These are phyloP conservation scores for Scedosporium boydii DNA, from an alignment of 2,329 filamentous ascomycete species.

Conservation along the genomic window DNA sequence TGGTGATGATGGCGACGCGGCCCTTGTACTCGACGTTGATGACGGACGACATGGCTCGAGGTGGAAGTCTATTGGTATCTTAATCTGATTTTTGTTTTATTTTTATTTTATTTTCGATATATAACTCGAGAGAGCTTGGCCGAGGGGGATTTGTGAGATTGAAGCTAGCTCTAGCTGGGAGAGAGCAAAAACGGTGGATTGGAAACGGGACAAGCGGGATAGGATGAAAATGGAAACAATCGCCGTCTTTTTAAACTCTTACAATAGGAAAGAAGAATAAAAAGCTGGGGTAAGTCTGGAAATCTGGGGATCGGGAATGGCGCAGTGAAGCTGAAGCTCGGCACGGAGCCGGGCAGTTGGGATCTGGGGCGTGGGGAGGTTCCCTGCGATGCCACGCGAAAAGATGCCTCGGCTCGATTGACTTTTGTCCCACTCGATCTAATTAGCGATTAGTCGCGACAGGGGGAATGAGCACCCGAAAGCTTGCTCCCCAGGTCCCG, in stretches of 20 bases:
- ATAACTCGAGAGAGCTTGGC: too few species aligned
- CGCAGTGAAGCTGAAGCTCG: not conserved
- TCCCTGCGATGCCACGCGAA: not conserved
- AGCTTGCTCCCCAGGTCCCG: not conserved
- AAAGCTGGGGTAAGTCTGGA: not conserved
- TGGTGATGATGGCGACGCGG: slow-evolving; percentile 62
- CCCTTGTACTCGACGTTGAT: slow-evolving; percentile 30
- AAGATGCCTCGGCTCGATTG: slow-evolving; percentile 3
- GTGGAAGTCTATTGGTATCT: not conserved
- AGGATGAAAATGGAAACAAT: too few species aligned
- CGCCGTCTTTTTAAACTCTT: too few species aligned
- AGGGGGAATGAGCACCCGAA: not conserved
- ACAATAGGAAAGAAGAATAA: not conserved
- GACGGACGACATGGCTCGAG: slow-evolving; percentile 12
- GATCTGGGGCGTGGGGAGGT: not conserved
- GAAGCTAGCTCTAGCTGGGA: too few species aligned
- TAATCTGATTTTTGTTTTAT: not conserved
- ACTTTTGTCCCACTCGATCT: not conserved
- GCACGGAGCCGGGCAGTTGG: not conserved
- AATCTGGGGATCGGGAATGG: not conserved
- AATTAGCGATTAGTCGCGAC: not conserved
- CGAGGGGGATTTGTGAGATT: too few species aligned
- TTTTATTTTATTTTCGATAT: not conserved
- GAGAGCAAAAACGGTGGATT: too few species aligned
- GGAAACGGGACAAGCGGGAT: too few species aligned